Conservation (phyloP, 345 rosid genomes). For the Camelina sativa region DNA sequence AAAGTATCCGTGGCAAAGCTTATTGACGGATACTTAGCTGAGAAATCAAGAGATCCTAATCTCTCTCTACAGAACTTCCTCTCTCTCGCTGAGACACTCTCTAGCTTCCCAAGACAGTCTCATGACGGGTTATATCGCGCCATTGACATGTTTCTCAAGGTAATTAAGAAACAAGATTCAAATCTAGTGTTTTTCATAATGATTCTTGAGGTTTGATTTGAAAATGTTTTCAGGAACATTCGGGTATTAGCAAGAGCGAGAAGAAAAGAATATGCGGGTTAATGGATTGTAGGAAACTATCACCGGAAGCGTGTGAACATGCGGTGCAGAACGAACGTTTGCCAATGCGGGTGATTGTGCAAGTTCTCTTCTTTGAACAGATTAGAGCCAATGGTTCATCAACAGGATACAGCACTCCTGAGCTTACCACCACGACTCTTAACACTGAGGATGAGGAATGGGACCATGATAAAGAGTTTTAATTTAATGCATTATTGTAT, state of each 20-base stretch:
- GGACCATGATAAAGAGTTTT: constrained; percentile 64
- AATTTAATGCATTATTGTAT: constrained; percentile 9
- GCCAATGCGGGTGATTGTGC: constrained; percentile 79
- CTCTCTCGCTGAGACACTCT: constrained; percentile 50
- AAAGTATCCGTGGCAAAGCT: constrained; percentile 55
- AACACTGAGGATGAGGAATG: constrained; percentile 89
- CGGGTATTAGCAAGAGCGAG: constrained; percentile 63
- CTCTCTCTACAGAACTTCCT: constrained; percentile 50
- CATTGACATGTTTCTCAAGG: constrained; percentile 78
- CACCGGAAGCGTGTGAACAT: constrained; percentile 72
- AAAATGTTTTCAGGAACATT: constrained; percentile 53
- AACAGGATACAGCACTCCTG: constrained; percentile 51
- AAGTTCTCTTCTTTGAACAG: constrained; percentile 93
- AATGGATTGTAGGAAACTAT: constrained; percentile 81
- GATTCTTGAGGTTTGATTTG: not conserved
- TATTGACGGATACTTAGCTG: constrained; percentile 70
- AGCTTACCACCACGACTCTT: constrained; percentile 40
- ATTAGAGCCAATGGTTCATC: constrained; percentile 63
- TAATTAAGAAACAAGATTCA: constrained; percentile 31
- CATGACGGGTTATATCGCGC: constrained; percentile 75
- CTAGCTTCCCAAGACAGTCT: constrained; percentile 58
- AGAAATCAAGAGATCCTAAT: constrained; percentile 60
- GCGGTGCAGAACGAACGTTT: constrained; percentile 89
- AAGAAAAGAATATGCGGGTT: constrained; percentile 72
- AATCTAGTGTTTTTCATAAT: not conserved